These are phyloP conservation scores for Periglandula ipomoeae DNA, from an alignment of 2,329 filamentous ascomycete genomes.

Conservation along the genomic window DNA sequence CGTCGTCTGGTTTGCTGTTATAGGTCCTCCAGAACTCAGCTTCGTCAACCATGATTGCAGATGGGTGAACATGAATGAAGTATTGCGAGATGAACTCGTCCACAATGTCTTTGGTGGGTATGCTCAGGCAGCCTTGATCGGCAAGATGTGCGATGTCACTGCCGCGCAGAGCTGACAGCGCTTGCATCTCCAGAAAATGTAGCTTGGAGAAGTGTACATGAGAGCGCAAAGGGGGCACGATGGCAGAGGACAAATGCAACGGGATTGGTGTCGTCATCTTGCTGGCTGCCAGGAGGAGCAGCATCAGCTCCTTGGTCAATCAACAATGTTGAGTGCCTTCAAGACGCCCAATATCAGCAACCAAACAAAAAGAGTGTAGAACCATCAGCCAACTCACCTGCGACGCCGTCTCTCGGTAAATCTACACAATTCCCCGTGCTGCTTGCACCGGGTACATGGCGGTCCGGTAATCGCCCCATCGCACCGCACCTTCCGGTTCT, in stretches of 20 bases:
- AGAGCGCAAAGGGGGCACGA: not conserved
- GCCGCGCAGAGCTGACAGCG: not conserved
- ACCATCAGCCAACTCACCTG: not conserved
- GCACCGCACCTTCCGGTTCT: not conserved
- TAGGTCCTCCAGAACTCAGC: not conserved
- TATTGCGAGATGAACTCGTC: constrained; percentile 1
- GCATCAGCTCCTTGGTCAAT: not conserved
- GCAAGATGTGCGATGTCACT: not conserved
- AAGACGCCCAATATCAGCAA: too few species aligned
- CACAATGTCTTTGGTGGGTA: not conserved
- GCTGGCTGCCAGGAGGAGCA: not conserved
- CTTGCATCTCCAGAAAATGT: not conserved
- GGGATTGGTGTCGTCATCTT: not conserved
- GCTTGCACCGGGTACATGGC: constrained; percentile 1
- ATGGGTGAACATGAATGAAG: constrained; percentile 1
- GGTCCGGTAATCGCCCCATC: not conserved
- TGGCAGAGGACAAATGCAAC: not conserved
- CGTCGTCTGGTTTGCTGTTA: not conserved
- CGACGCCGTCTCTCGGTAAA: not conserved
- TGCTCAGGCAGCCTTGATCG: not conserved
- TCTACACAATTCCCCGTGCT: not conserved
- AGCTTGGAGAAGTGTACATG: not conserved
- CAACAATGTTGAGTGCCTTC: not conserved
- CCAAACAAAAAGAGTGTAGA: too few species aligned
- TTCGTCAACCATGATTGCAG: not conserved